A percentile compares a stretch with the other conserved stretches of the same genome.
These are phyloP conservation scores for Serendipita vermifera DNA, from an alignment of 768 basidiomycete species.

Conservation along the genomic window DNA sequence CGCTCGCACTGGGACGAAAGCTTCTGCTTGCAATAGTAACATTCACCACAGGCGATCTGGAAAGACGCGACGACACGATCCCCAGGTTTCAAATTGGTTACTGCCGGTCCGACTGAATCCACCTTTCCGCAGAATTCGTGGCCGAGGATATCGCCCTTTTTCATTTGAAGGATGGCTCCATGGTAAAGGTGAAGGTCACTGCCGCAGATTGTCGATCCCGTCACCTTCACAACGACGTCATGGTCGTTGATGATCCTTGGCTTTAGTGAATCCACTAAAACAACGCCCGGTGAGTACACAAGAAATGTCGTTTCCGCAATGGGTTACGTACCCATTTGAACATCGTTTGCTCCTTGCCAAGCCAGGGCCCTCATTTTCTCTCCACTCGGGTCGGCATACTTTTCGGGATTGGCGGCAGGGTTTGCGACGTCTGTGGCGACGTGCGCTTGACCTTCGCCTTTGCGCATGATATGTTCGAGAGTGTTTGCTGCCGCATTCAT, in stretches of 20 bases:
- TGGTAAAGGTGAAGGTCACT: conserved; percentile 35
- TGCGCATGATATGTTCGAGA: conserved; percentile 10
- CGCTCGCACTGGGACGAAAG: conserved; percentile 58
- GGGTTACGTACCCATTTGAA: conserved; percentile 5
- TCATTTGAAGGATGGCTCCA: conserved; percentile 53
- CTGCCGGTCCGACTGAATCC: conserved; percentile 49
- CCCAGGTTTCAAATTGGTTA: conserved; percentile 46
- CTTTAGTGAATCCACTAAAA: conserved; percentile 34
- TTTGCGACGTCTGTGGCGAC: conserved; percentile 14
- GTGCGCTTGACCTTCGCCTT: background rate
- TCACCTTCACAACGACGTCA: conserved; percentile 63
- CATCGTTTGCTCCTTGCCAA: conserved; percentile 41
- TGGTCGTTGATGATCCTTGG: conserved; percentile 56
- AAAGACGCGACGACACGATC: conserved; percentile 66
- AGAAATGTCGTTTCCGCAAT: background rate
- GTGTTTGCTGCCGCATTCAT: too few relatives aligned
- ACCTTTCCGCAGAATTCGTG: conserved; percentile 60
- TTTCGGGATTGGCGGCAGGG: conserved; percentile 21
- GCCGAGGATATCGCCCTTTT: conserved; percentile 63
- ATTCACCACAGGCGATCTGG: conserved; percentile 60
- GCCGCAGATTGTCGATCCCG: conserved; percentile 63
- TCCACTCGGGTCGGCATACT: conserved; percentile 37
- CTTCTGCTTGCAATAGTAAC: conserved; percentile 60
- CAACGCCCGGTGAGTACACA: background rate
- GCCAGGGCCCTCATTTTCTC: conserved; percentile 54